Evolutionary conservation across 139 green algal genomes (phyloP).

Genomic region (Chlamydomonas asymmetrica): DNA sequence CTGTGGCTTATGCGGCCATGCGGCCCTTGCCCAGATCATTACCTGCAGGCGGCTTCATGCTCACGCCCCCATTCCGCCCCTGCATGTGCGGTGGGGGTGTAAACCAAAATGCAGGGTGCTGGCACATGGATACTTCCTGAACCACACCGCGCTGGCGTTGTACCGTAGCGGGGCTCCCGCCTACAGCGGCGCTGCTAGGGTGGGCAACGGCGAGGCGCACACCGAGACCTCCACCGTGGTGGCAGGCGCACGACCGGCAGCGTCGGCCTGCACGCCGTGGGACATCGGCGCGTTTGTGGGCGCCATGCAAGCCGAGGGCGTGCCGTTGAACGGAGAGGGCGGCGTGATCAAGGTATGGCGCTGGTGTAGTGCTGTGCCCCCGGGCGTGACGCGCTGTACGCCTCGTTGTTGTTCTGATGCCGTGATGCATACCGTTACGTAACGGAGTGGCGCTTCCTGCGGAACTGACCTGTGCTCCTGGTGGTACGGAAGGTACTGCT

Average conservation of each 20-base stretch:
- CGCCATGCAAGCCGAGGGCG: slow-evolving; percentile 47
- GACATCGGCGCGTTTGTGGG: slow-evolving; percentile 57
- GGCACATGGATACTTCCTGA: slow-evolving; percentile 79
- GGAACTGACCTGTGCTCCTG: neutral
- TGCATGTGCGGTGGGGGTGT: too few species aligned
- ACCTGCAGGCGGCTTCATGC: too few species aligned
- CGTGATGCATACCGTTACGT: neutral
- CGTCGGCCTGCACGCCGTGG: slow-evolving; percentile 1
- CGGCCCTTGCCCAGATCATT: too few species aligned
- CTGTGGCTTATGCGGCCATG: too few species aligned
- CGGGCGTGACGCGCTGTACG: neutral
- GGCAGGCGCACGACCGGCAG: neutral
- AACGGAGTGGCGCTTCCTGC: neutral
- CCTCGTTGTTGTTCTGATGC: neutral
- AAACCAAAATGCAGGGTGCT: slow-evolving; percentile 79
- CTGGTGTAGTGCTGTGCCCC: neutral
- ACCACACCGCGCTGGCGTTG: slow-evolving; percentile 82
- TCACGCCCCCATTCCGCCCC: too few species aligned
- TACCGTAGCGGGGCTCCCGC: slow-evolving; percentile 51
- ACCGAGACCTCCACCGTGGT: neutral
- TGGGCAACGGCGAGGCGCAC: neutral
- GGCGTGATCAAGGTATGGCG: slow-evolving; percentile 56
- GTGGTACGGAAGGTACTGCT: neutral
- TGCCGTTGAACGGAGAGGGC: slow-evolving; percentile 67
- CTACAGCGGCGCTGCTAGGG: neutral